Conservation (phyloP, 1,139 yeast genomes). For the Protomyces pachydermus region DNA sequence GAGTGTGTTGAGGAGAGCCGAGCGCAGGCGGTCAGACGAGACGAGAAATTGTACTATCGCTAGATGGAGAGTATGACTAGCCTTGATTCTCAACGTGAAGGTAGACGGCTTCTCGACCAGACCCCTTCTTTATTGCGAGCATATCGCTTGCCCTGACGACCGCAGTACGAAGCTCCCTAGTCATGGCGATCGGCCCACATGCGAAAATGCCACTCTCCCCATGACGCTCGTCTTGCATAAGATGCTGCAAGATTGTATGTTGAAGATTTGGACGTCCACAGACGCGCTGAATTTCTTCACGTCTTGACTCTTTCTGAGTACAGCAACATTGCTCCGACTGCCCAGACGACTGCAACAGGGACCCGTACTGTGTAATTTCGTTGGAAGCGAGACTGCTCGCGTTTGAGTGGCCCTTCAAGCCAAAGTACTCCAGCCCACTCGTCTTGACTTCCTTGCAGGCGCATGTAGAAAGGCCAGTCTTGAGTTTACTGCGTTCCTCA, state of each 20-base stretch:
- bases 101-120: slow-evolving; percentile 33
- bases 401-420: background rate
- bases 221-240: background rate
- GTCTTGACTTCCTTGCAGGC: background rate
- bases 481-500: background rate
- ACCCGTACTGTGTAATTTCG: background rate
- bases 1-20: no score
- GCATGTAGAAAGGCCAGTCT: background rate
- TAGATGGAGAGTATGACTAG: background rate
- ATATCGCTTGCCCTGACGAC: slow-evolving; percentile 32
- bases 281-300: background rate
- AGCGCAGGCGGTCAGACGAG: no score
- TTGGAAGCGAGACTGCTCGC: background rate
- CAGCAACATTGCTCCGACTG: background rate
- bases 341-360: background rate
- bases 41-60: no score
- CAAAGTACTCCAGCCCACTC: background rate
- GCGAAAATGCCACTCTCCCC: slow-evolving; percentile 33
- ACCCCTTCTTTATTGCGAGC: slow-evolving; percentile 33
- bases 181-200: slow-evolving; percentile 33
- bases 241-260: background rate
- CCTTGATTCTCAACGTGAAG: slow-evolving; percentile 30
- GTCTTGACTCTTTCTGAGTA: background rate
- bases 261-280: slow-evolving; percentile 27
- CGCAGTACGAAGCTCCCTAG: slow-evolving; percentile 26